These are phyloP conservation scores for Boletus barrowsii DNA, from an alignment of 768 basidiomycete genomes.

Conservation along the genomic window DNA sequence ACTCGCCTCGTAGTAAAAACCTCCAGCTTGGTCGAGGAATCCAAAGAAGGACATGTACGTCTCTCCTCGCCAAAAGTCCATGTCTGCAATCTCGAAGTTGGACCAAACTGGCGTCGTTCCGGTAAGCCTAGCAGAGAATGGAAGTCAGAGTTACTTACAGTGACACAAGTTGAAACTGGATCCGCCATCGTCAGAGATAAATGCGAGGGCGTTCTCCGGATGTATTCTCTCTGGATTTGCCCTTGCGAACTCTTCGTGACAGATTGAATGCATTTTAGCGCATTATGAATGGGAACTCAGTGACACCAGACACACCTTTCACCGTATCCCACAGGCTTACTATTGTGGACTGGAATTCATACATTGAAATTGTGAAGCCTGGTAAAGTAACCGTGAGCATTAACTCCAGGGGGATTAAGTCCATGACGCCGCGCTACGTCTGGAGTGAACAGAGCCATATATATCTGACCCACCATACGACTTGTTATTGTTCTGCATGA, in stretches of 20 bases:
- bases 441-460: not conserved
- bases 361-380: conserved; percentile 63
- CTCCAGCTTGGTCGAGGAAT: conserved; percentile 72
- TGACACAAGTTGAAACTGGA: conserved; percentile 63
- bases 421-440: not conserved
- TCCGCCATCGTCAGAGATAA: conserved; percentile 65
- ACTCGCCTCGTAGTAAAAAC: conserved; percentile 83
- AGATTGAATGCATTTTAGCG: not conserved
- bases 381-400: not conserved
- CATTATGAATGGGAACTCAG: conserved; percentile 38
- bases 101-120: conserved; percentile 65
- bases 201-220: conserved; percentile 53
- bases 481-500: conserved; percentile 54
- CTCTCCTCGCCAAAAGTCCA: conserved; percentile 83
- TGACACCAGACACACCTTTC: conserved; percentile 43
- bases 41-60: conserved; percentile 85
- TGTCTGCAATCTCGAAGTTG: conserved; percentile 88
- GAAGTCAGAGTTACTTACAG: conserved; percentile 37
- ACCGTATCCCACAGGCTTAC: conserved; percentile 60
- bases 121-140: not conserved
- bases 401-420: not conserved
- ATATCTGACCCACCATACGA: conserved; percentile 42
- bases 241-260: conserved; percentile 12
- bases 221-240: conserved; percentile 50
- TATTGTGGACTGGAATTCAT: conserved; percentile 63